A percentile compares a stretch with the other conserved stretches of the same genome.
Evolutionary conservation across 495 filamentous ascomycete genomes (phyloP).

Genomic region (Aspergillus asperescens): DNA sequence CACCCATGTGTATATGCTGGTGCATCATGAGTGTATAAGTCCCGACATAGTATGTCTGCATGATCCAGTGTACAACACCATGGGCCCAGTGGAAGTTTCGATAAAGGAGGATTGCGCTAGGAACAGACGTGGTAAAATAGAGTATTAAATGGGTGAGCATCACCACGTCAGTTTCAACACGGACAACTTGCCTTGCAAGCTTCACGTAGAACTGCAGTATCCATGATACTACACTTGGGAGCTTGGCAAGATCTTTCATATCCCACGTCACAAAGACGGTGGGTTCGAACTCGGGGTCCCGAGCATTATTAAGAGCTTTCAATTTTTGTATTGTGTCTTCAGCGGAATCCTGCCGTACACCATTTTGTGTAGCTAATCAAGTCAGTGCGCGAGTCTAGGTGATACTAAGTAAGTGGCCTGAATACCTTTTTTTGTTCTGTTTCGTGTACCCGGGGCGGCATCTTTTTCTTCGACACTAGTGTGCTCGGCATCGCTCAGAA

Average conservation of each 20-base stretch:
- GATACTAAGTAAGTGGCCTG: not conserved
- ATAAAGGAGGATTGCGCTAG: constrained; percentile 60
- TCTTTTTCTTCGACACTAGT: not conserved
- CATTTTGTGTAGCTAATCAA: not conserved
- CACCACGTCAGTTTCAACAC: constrained; percentile 62
- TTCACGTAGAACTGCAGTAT: constrained; percentile 53
- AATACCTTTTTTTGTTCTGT: not conserved
- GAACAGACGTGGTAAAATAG: constrained; percentile 63
- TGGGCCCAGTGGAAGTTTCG: constrained; percentile 60
- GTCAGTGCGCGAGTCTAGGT: not conserved
- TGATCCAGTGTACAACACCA: constrained; percentile 55
- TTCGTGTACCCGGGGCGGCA: not conserved
- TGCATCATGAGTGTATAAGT: constrained; percentile 77
- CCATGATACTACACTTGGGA: constrained; percentile 35
- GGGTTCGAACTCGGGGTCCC: constrained; percentile 43
- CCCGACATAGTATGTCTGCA: constrained; percentile 61
- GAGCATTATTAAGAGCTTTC: constrained; percentile 49
- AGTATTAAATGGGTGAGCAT: constrained; percentile 72
- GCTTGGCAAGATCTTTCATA: constrained; percentile 35
- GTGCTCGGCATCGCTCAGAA: not conserved
- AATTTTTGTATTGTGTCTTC: constrained; percentile 38
- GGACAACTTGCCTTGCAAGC: constrained; percentile 50
- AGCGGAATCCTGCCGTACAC: not conserved
- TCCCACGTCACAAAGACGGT: constrained; percentile 52
- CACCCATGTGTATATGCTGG: constrained; percentile 74